Percentiles rank a stretch among this genome's conserved stretches.
Evolutionary conservation across 345 rosid species (phyloP).

Genomic region (Lenwebbia sp.): DNA sequence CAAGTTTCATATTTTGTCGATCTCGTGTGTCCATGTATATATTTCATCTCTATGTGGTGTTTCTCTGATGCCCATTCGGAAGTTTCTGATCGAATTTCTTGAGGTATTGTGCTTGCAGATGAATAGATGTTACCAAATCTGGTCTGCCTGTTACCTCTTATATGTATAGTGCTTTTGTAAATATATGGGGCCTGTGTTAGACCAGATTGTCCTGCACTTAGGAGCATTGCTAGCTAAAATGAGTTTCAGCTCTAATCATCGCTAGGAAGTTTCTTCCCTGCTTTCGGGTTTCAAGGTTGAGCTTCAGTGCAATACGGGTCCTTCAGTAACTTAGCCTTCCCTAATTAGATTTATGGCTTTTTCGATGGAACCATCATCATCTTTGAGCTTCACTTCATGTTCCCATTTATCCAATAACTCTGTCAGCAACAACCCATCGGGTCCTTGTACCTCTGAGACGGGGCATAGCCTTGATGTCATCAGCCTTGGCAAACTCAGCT

Average conservation of each 20-base stretch:
- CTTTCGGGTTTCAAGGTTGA: not conserved
- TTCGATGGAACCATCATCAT: slow-evolving; percentile 64
- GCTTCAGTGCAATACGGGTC: not conserved
- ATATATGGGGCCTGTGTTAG: not conserved
- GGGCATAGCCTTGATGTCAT: slow-evolving; percentile 42
- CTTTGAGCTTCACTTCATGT: slow-evolving; percentile 69
- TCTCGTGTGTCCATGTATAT: not conserved
- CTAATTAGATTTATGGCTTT: slow-evolving; percentile 33
- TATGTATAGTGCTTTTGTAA: not conserved
- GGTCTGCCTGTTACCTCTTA: not conserved
- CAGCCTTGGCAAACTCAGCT: slow-evolving; percentile 71
- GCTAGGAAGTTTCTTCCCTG: not conserved
- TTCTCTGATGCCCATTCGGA: not conserved
- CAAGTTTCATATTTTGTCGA: not conserved
- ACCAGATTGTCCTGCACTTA: not conserved
- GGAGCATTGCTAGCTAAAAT: not conserved
- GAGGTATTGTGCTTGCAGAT: not conserved
- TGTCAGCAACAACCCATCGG: slow-evolving; percentile 20
- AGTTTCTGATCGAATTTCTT: not conserved
- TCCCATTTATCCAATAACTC: slow-evolving; percentile 40
- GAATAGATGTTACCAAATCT: not conserved
- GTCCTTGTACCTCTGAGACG: slow-evolving; percentile 16
- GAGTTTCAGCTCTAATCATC: not conserved
- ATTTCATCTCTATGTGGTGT: not conserved
- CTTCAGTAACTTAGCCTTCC: not conserved